phyloP scores from a whole-genome alignment of 345 rosid species.

The Linum lewisii region DNA sequence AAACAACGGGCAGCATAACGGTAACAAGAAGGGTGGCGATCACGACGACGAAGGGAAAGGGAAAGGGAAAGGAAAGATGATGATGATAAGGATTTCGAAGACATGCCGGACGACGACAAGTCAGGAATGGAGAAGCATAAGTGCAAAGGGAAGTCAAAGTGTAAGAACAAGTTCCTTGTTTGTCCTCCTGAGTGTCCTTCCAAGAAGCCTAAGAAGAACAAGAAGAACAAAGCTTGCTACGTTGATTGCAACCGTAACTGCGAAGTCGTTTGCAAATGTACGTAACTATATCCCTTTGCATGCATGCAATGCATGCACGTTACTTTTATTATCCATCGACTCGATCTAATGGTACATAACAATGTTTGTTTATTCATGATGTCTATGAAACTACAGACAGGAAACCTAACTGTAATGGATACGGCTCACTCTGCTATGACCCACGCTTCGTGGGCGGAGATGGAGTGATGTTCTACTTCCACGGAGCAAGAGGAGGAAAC shows the following conservation, averaged over 20 bases:
- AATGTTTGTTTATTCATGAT: no score
- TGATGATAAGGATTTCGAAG: conserved; percentile 4
- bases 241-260: conserved; percentile 66
- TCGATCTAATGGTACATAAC: no score
- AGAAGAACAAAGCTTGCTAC: conserved; percentile 56
- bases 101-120: conserved; percentile 26
- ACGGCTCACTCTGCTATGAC: conserved; percentile 64
- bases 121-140: conserved; percentile 39
- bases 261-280: conserved; percentile 79
- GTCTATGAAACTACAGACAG: no score
- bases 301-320: no score
- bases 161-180: conserved; percentile 31
- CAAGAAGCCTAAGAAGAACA: conserved; percentile 58
- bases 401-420: conserved; percentile 35
- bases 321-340: no score
- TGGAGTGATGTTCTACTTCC: conserved; percentile 78
- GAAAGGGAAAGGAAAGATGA: conserved; percentile 5
- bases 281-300: no score
- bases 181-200: conserved; percentile 65
- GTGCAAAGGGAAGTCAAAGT: conserved; percentile 37
- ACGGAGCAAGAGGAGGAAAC: conserved; percentile 52
- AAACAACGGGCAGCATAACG: neutral
- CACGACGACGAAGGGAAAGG: conserved; percentile 10
- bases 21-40: neutral
- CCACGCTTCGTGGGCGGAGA: conserved; percentile 77